Evolutionary conservation across 140 eudicot species (phyloP), one percentile per base, ranked within the genome.

Genomic region (Anethum foeniculum): DNA sequence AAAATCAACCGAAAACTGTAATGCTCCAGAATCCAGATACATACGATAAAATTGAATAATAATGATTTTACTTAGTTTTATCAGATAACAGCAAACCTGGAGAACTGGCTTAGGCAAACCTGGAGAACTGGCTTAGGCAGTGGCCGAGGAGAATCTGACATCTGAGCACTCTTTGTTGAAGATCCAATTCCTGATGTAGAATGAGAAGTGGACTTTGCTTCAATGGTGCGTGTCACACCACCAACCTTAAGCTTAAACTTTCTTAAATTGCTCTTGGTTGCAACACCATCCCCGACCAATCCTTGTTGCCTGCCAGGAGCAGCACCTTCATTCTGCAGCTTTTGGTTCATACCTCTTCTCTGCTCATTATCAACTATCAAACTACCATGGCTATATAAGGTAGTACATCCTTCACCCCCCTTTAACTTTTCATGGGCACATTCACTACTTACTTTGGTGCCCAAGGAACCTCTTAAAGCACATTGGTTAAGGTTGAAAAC

Each of bases 401-500:
- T n/a, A n/a, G n/a, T n/a, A 65, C 89, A 81, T 71, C 90, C 87
- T 72, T 81, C 90, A 48, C 78, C 88, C 64, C 65, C 82, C 72
- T 47, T 81, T 73, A 48, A 77, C 79, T 25, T 81, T 62, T 62
- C 82, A 74, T n/a, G 49, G 38, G 74, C 62, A 48, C 56, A 18
- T 0, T 62, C 83, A 18, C 28, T 76, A 30, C 80, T 87, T 2
- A 71, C 34, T 76, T 78, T 79, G 47, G 43, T n/a, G 80, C 77
- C 73, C 11, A 72, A 68, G 21, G 84, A 72, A 21, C 77, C 75
- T 73, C 89, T 89, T 5, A 83, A 81, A 13, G 84, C 85, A 68
- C 90, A 87, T 71, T 85, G 89, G 77, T 86, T 87, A 46, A 89
- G 92, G 85, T 93, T 85, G 44, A 90, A 88, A 81, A 86, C 88